These are phyloP conservation scores for Alternaria angustiovoidea DNA, from an alignment of 2,329 filamentous ascomycete genomes.

Conservation along the genomic window DNA sequence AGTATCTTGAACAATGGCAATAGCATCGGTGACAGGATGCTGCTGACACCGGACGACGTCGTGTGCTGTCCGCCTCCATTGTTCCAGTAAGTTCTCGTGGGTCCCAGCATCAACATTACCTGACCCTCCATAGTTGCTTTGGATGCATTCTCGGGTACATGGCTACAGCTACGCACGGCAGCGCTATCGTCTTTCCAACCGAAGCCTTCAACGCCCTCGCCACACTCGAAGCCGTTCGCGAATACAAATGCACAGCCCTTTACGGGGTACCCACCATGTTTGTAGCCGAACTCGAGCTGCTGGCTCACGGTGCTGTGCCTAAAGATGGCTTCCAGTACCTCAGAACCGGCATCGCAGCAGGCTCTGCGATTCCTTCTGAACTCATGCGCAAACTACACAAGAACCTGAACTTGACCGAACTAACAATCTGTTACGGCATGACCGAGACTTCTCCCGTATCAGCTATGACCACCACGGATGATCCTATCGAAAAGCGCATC, in stretches of 20 bases:
- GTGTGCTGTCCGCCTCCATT: slow-evolving; percentile 69
- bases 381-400: slow-evolving; percentile 80
- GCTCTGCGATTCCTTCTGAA: slow-evolving; percentile 81
- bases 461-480: slow-evolving; percentile 81
- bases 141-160: slow-evolving; percentile 93
- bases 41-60: slow-evolving; percentile 74
- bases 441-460: slow-evolving; percentile 82
- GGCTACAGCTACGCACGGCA: slow-evolving; percentile 86
- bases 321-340: slow-evolving; percentile 68
- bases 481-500: slow-evolving; percentile 76
- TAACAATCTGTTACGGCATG: slow-evolving; percentile 97
- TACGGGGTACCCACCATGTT: slow-evolving; percentile 98
- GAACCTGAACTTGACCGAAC: slow-evolving; percentile 76
- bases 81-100: slow-evolving; percentile 52
- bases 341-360: slow-evolving; percentile 90
- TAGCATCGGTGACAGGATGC: slow-evolving; percentile 86
- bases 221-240: slow-evolving; percentile 69
- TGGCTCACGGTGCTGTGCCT: slow-evolving; percentile 61
- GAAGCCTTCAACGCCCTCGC: slow-evolving; percentile 86
- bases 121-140: slow-evolving; percentile 69
- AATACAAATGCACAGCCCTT: slow-evolving; percentile 71
- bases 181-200: slow-evolving; percentile 82
- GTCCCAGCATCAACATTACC: not conserved
- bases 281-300: slow-evolving; percentile 81
- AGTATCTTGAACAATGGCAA: slow-evolving; percentile 93